Evolutionary conservation across 768 basidiomycete genomes (phyloP), one percentile per base, ranked within the genome.

Genomic region (Phaffia tasmanica): DNA sequence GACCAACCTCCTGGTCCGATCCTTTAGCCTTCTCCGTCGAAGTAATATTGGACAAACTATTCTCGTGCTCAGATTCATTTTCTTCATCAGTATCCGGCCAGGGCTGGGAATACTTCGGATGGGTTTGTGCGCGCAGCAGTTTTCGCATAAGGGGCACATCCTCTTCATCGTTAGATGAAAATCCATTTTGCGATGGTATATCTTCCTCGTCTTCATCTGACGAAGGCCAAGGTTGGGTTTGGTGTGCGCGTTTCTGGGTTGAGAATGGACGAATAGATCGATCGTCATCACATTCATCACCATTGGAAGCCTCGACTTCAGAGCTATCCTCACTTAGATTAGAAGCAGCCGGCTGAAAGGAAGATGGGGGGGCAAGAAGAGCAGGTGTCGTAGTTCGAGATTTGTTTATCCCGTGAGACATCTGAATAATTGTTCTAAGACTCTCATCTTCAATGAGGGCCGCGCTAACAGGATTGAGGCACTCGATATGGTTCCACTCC

Each of bases 401-500:
- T 35, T 30, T 23, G 19, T 25, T 25, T 8, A 46, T 46, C 42
- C 32, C 32, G 15, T 46, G 59, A 35, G 29, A 25, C 32, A 7
- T 61, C 35, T 21, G 35, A 23, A 29, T 23, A 11, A 42, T 42
- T 42, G 11, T 42, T 4, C 35, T 4, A 42, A 42, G 35, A 42
- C 35, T 42, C 11, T n/a, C 32, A 42, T 69, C 67, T 35, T 63
- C n/a, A 27, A 69, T 35, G 23, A 42, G 23, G 35, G 5, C 16
- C 18, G 49, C 49, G 1, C 19, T 9, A 2, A 46, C 55, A 6
- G 30, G 62, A 42, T 21, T 89, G 23, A 87, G 76, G 73, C 88
- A 88, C 73, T 89, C 83, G 75, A 90, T 82, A 73, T 94, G 91
- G 27, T 81, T 85, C 89, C 90, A 94, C 72, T 88, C 83, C 54